Evolutionary conservation across 2,329 filamentous ascomycete genomes (phyloP).

Genomic region (Alternaria brassicicola): DNA sequence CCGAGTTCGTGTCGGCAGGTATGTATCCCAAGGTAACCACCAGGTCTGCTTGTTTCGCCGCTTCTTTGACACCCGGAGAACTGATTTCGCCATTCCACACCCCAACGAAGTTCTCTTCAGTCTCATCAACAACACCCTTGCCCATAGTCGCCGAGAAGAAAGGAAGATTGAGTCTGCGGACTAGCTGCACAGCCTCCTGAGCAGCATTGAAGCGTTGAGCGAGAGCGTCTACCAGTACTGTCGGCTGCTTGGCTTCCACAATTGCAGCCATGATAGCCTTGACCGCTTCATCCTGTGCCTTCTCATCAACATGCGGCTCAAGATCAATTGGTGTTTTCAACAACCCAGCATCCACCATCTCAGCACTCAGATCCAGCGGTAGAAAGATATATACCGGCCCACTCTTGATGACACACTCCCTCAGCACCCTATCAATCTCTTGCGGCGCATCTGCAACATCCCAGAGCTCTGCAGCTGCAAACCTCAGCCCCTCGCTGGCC

Average conservation of each 20-base stretch:
- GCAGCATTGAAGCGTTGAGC: conserved; percentile 48
- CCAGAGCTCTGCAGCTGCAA: conserved; percentile 51
- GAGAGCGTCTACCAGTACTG: conserved; percentile 50
- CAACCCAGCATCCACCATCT: conserved; percentile 42
- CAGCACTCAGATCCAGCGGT: conserved; percentile 51
- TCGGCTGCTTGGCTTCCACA: conserved; percentile 44
- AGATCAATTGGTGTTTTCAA: conserved; percentile 49
- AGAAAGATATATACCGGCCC: conserved; percentile 55
- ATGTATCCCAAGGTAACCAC: conserved; percentile 50
- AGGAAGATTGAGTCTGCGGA: conserved; percentile 46
- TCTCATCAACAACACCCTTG: conserved; percentile 53
- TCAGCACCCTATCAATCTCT: conserved; percentile 53
- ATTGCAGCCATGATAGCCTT: conserved; percentile 44
- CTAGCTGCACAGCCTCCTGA: conserved; percentile 41
- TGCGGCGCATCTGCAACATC: conserved; percentile 48
- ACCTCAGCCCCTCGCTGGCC: conserved; percentile 46
- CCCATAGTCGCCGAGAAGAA: conserved; percentile 51
- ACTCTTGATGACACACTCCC: conserved; percentile 52
- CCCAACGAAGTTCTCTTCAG: conserved; percentile 48
- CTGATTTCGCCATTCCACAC: conserved; percentile 51
- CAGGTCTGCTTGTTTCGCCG: conserved; percentile 46
- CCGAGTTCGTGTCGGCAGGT: conserved; percentile 53
- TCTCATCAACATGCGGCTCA: conserved; percentile 31
- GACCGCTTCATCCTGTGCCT: conserved; percentile 40
- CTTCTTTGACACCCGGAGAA: conserved; percentile 46